Conservation (phyloP, 306 rosid species). For the Rubus parviflorus region DNA sequence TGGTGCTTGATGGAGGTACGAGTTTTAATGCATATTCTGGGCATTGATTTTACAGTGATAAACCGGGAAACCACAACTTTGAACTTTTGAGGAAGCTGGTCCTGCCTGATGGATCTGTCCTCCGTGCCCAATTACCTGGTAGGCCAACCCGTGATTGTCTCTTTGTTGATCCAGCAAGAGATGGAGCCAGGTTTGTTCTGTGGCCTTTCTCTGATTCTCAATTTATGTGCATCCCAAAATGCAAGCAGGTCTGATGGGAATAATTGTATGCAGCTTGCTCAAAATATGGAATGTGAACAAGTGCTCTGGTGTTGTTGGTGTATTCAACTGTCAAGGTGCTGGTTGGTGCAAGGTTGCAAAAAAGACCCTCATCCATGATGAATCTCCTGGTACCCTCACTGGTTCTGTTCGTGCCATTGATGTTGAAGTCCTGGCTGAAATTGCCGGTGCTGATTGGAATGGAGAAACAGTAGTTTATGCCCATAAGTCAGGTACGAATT, state of each 20-base stretch:
- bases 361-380: slow-evolving; percentile 77
- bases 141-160: slow-evolving; percentile 87
- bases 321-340: slow-evolving; percentile 98
- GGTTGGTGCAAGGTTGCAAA: slow-evolving; percentile 91
- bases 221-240: neutral
- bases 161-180: slow-evolving; percentile 92
- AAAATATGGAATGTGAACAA: slow-evolving; percentile 95
- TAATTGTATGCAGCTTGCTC: slow-evolving; percentile 64
- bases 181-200: slow-evolving; percentile 63
- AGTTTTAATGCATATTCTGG: neutral
- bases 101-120: slow-evolving; percentile 96
- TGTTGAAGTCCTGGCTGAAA: slow-evolving; percentile 61
- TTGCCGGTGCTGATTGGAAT: slow-evolving; percentile 69
- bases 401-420: slow-evolving; percentile 61
- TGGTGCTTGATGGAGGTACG: neutral
- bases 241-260: neutral
- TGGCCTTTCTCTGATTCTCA: neutral
- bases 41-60: slow-evolving; percentile 52
- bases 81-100: slow-evolving; percentile 84
- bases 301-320: slow-evolving; percentile 89
- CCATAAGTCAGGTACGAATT: slow-evolving; percentile 58
- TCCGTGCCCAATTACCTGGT: slow-evolving; percentile 88
- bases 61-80: slow-evolving; percentile 92
- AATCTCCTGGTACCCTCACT: slow-evolving; percentile 73
- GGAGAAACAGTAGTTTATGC: slow-evolving; percentile 70